These are phyloP conservation scores for Penicillium capsulatum DNA, from an alignment of 2,329 filamentous ascomycete species.

Conservation along the genomic window DNA sequence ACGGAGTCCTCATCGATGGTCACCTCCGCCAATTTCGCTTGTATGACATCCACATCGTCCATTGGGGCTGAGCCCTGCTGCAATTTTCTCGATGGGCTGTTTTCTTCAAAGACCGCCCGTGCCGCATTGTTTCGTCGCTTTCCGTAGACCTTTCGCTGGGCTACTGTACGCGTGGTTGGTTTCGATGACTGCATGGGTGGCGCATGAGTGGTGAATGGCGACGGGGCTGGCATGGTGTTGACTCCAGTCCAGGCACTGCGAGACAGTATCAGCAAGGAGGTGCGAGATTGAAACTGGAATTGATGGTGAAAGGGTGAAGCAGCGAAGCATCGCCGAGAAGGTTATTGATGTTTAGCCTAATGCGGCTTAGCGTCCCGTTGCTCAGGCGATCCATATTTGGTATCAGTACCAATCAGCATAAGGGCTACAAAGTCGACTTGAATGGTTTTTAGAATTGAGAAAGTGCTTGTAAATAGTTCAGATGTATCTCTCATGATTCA, in stretches of 20 bases:
- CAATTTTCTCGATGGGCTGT: conserved; percentile 21
- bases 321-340: neutral
- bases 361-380: conserved; percentile 26
- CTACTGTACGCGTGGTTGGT: conserved; percentile 23
- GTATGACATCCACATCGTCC: conserved; percentile 21
- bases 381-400: conserved; percentile 17
- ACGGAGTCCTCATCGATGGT: conserved; percentile 19
- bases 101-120: conserved; percentile 34
- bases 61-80: conserved; percentile 1
- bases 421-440: too few species aligned
- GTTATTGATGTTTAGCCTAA: conserved; percentile 29
- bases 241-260: too few species aligned
- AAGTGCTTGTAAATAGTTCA: too few species aligned
- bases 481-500: too few species aligned
- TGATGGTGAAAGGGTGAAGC: neutral
- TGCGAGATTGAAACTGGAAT: neutral
- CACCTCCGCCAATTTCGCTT: conserved; percentile 28
- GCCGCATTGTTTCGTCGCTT: conserved; percentile 34
- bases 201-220: conserved; percentile 14
- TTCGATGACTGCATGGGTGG: conserved; percentile 20
- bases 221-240: conserved; percentile 12
- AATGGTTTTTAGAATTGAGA: too few species aligned
- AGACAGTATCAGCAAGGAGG: neutral
- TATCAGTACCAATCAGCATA: conserved; percentile 10
- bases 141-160: conserved; percentile 35